Base-by-base conservation (phyloP, 129 eudicot species). In the Glebionis coronaria region DNA sequence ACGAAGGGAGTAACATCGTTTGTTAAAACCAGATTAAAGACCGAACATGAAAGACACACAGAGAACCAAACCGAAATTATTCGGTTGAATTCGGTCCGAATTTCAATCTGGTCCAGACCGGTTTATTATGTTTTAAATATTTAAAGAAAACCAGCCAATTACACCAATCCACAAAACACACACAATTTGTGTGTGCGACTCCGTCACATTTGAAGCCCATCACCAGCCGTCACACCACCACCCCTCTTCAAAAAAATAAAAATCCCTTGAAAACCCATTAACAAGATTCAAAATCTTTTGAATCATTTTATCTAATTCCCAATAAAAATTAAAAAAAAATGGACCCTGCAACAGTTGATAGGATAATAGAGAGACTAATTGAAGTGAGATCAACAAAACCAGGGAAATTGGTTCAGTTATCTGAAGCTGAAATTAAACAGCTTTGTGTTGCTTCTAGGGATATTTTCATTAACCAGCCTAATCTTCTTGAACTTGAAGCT, bases 401-500 rank as follows among this genome's bases (percentile, higher is more conserved):
- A 7, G 98, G 96, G 28, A 92, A 88, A 73, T 61, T 84, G 57
- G 96, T 92, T 65, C 98, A 92, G 82, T 83, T 92, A 23, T 64
- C 96, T 4, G 98, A 92, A 65, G 82, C 95, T 59, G 98, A 92
- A 82, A 92, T 92, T 81, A 89, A 89, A 65, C 98, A 88, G 84
- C 98, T 92, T 45, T 92, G 98, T 66, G 74, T 82, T 38, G 73
- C 88, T 1, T 82, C 98, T 49, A 87, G 98, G 56, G 98, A 88
- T 53, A 88, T 92, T 62, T 92, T 92, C 61, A 70, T 76, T 53
- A 80, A 70, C 5, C 98, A 92, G 65, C 96, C 98, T 60, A 92
- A 88, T 86, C 96, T 92, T 40, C 96, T 92, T 50, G 98, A 92
- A 77, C 96, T 92, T 50, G 85, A 88, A 76, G 98, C 98, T 11